These are phyloP conservation scores for Clavispora phyllophila DNA, from an alignment of 805 yeast species.

Conservation along the genomic window DNA sequence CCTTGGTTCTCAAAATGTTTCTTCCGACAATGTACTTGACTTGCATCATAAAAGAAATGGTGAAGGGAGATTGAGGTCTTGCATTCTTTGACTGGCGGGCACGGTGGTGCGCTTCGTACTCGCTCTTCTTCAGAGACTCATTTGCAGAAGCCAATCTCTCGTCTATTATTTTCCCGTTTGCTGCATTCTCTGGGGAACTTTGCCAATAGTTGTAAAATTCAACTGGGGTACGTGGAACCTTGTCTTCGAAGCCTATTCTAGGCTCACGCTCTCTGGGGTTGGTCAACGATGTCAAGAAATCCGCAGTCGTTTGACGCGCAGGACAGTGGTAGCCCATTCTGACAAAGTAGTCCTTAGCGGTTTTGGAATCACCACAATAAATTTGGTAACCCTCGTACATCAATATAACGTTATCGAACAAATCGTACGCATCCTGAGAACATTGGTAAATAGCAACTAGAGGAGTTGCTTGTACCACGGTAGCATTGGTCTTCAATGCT, in stretches of 20 bases:
- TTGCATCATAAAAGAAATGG: conserved; percentile 49
- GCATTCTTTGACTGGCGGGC: conserved; percentile 49
- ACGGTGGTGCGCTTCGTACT: conserved; percentile 37
- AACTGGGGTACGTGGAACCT: conserved; percentile 37
- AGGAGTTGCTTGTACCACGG: conserved; percentile 46
- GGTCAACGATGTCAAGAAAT: conserved; percentile 52
- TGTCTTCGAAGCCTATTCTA: conserved; percentile 38
- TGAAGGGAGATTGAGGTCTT: conserved; percentile 47
- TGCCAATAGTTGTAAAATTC: conserved; percentile 35
- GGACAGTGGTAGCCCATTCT: conserved; percentile 56
- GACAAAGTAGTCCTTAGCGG: conserved; percentile 45
- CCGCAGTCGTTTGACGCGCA: conserved; percentile 55
- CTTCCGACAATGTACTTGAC: conserved; percentile 42
- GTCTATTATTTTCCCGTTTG: conserved; percentile 7
- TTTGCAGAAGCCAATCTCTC: conserved; percentile 3
- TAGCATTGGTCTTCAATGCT: conserved; percentile 61
- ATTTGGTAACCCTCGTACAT: conserved; percentile 56
- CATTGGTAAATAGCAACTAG: conserved; percentile 64
- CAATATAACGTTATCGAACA: conserved; percentile 59
- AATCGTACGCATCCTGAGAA: conserved; percentile 58
- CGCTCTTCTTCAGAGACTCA: conserved; percentile 12
- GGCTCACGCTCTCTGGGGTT: conserved; percentile 47
- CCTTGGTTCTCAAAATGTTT: conserved; percentile 44
- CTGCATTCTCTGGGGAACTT: conserved; percentile 37
- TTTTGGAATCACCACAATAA: conserved; percentile 42